phyloP scores from a whole-genome alignment of 768 basidiomycete genomes.

The Udeniomyces megalosporus region DNA sequence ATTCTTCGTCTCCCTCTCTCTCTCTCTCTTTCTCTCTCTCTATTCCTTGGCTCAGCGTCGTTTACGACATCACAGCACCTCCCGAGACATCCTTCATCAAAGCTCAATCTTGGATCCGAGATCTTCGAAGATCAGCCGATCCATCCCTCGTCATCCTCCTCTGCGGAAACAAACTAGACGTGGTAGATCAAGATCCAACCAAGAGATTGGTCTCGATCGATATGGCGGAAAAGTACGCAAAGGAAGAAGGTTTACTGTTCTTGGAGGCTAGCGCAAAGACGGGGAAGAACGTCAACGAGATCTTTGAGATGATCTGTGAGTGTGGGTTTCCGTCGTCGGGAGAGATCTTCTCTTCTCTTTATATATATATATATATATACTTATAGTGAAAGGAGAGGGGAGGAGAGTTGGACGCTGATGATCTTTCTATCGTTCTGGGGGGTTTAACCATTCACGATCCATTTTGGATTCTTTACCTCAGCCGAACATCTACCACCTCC shows the following conservation, averaged over 20 bases:
- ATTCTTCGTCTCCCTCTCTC: not conserved
- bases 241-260: constrained; percentile 87
- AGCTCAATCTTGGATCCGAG: constrained; percentile 88
- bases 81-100: constrained; percentile 34
- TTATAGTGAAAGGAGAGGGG: not conserved
- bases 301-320: constrained; percentile 33
- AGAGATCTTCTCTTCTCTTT: not conserved
- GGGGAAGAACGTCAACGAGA: constrained; percentile 68
- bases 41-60: constrained; percentile 13
- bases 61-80: constrained; percentile 71
- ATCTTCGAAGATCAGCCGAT: constrained; percentile 93
- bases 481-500: no score
- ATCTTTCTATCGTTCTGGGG: not conserved
- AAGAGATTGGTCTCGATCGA: constrained; percentile 32
- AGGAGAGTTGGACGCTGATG: not conserved
- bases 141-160: constrained; percentile 91
- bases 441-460: not conserved
- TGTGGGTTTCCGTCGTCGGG: not conserved
- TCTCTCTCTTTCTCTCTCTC: not conserved
- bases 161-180: constrained; percentile 88
- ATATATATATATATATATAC: not conserved
- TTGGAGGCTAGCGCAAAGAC: constrained; percentile 80
- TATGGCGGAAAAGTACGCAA: constrained; percentile 79
- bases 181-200: constrained; percentile 31
- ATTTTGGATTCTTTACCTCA: not conserved